phyloP scores from a whole-genome alignment of 2,329 filamentous ascomycete genomes.

The Fusarium cicatricum region DNA sequence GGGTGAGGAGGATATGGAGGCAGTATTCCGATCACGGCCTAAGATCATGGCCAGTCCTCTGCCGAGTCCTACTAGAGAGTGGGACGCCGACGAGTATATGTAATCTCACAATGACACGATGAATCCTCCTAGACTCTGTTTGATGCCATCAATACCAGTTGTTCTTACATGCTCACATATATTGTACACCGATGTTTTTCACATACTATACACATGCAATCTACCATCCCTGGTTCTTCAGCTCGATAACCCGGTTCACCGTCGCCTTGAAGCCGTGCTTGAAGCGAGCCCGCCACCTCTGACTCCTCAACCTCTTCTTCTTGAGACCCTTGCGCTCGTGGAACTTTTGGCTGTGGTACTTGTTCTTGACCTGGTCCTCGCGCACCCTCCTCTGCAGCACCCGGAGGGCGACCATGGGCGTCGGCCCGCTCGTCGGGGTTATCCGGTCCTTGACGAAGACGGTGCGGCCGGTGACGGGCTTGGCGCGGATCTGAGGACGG shows the following conservation, averaged over 20 bases:
- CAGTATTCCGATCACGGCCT: constrained; percentile 85
- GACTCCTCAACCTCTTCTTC: constrained; percentile 75
- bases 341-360: constrained; percentile 68
- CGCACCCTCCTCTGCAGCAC: constrained; percentile 50
- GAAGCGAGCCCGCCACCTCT: constrained; percentile 76
- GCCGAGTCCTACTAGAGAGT: constrained; percentile 55
- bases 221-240: constrained; percentile 83
- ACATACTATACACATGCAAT: constrained; percentile 30
- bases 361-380: constrained; percentile 65
- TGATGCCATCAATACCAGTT: constrained; percentile 8
- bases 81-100: constrained; percentile 41
- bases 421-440: constrained; percentile 45
- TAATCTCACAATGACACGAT: constrained; percentile 21
- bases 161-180: constrained; percentile 39
- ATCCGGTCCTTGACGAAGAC: constrained; percentile 48
- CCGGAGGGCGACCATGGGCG: constrained; percentile 55
- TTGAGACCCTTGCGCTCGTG: constrained; percentile 81
- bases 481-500: constrained; percentile 43
- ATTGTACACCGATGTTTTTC: constrained; percentile 39
- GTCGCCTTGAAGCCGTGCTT: constrained; percentile 72
- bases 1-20: constrained; percentile 76
- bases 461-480: constrained; percentile 49
- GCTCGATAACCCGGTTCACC: constrained; percentile 69
- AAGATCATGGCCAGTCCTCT: constrained; percentile 80
- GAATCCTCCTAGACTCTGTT: no score